Base-by-base conservation (phyloP, 352 stramenopile genomes). In the Globisporangium camurandrum region DNA sequence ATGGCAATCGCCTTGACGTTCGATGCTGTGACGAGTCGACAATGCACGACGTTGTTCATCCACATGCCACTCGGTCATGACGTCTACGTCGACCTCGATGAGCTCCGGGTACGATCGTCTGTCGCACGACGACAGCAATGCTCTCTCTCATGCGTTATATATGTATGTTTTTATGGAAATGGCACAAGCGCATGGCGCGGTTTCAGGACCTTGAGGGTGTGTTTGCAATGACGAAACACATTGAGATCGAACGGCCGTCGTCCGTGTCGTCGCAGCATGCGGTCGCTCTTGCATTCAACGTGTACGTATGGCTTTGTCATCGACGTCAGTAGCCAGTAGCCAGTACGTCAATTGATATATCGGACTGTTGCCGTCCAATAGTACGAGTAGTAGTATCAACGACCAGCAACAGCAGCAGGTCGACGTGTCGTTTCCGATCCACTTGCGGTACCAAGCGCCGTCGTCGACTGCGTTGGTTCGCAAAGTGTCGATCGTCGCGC, bases 161-260 rank as follows among this genome's bases (percentile, higher is more conserved):
- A 20, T 19, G 27, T 14, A 11, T 47, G 19, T 45, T n/a, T n/a
- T n/a, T n/a, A n/a, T n/a, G n/a, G n/a, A n/a, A n/a, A n/a, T n/a
- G n/a, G n/a, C n/a, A n/a, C n/a, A n/a, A 85, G 73, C 70, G 71
- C 56, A 70, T 85, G 56, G 69, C 83, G 51, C 63, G 73, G 16
- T 85, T 83, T 49, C 56, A 62, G 0, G 55, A 82, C 24, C 26
- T 83, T 7, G n/a, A n/a, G n/a, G 59, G 59, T 3, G 42, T 85
- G 23, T 16, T 73, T 41, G 62, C 66, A 14, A 79, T 75, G 43
- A 45, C 61, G 7, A 83, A 83, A 37, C 67, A 85, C 56, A 83
- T 85, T 33, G 73, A 85, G 44, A 85, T 85, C 16, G 73, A 85
- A 38, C 70, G 71, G 6, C 73, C 73, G 14, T 69, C 73, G 9